Percentiles rank a stretch among this genome's conserved stretches.
phyloP scores from a whole-genome alignment of 192 early-diverging fungal genomes.

The Coemansia sp. region DNA sequence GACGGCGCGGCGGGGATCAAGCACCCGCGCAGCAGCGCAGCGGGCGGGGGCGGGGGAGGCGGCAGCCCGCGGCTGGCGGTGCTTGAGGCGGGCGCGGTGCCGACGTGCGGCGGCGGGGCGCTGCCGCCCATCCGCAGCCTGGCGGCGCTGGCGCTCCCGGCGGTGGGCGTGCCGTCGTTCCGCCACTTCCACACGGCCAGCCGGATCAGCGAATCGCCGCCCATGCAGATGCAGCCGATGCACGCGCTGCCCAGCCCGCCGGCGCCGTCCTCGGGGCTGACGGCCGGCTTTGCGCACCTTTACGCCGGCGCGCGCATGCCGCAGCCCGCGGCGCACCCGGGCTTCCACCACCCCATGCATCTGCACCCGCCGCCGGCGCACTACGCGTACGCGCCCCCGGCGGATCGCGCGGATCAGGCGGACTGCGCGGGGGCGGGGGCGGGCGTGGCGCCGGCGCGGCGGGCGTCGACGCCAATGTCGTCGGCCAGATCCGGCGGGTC shows the following conservation, averaged over 20 bases:
- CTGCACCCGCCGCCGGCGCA: background rate
- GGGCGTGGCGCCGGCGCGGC: background rate
- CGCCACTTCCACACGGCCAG: background rate
- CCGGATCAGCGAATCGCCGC: background rate
- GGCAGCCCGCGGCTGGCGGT: background rate
- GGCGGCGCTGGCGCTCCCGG: background rate
- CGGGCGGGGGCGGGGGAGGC: no score
- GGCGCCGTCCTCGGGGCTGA: background rate
- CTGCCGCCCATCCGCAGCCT: slow-evolving; percentile 45
- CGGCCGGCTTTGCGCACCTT: background rate
- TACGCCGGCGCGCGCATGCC: no score
- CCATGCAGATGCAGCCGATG: background rate
- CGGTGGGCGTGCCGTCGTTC: background rate
- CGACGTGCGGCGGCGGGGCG: slow-evolving; percentile 1
- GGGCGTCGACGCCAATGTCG: background rate
- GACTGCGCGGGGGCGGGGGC: background rate
- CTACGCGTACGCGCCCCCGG: background rate
- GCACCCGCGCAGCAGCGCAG: slow-evolving; percentile 23
- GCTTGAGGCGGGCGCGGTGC: background rate
- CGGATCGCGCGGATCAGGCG: background rate
- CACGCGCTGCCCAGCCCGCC: no score
- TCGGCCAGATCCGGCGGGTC: background rate
- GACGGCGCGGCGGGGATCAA: slow-evolving; percentile 8
- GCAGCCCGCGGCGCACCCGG: background rate
- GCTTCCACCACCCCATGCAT: background rate